These are phyloP conservation scores for Eucalyptus brandiana DNA, from an alignment of 345 rosid species.

Conservation along the genomic window DNA sequence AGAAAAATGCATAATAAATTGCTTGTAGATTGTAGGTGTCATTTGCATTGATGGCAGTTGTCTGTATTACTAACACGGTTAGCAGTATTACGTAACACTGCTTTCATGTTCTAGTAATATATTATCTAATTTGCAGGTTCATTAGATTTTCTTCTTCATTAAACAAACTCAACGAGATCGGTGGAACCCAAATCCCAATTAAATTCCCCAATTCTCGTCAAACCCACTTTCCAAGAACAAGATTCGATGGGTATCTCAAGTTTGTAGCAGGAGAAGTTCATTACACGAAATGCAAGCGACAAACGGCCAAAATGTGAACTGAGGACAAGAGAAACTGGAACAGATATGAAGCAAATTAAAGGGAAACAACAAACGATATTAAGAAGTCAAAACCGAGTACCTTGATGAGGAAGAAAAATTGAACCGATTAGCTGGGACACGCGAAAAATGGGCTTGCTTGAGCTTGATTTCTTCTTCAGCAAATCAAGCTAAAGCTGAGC, in stretches of 20 bases:
- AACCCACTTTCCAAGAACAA: not conserved
- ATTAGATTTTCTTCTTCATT: not conserved
- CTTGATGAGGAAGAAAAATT: not conserved
- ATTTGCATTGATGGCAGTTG: not conserved
- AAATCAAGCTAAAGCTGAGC: not conserved
- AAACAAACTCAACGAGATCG: not conserved
- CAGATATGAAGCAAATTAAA: not conserved
- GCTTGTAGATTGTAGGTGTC: not conserved
- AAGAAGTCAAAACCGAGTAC: not conserved
- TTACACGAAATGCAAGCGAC: not conserved
- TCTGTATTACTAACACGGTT: not conserved
- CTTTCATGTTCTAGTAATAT: not conserved
- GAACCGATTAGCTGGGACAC: not conserved
- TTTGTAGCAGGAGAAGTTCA: not conserved
- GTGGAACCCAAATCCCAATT: not conserved
- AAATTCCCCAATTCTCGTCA: not conserved
- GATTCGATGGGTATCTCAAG: not conserved
- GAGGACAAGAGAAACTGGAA: not conserved
- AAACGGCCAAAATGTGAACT: not conserved
- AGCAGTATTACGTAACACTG: not conserved
- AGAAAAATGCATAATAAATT: not conserved
- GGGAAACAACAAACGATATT: not conserved
- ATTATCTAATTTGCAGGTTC: not conserved
- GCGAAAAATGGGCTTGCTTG: not conserved
- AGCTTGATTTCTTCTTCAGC: not conserved